Evolutionary conservation across 208 protist genomes (phyloP).

Genomic region (Acanthamoeba polyphaga): DNA sequence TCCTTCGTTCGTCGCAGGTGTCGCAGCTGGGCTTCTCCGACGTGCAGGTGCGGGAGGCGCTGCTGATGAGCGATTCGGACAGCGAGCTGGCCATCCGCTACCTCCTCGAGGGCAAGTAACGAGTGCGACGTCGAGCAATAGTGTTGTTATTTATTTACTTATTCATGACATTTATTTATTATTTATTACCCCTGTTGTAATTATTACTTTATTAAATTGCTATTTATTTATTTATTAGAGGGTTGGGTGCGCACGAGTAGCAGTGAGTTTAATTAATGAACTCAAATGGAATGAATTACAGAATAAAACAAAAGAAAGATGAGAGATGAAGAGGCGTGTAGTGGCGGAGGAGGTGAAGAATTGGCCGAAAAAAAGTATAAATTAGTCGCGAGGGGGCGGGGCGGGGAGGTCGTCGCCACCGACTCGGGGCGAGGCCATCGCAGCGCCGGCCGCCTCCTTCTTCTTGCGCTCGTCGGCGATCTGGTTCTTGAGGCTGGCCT

Average conservation of each 20-base stretch:
- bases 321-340: no score
- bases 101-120: slow-evolving; percentile 43
- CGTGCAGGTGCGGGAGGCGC: slow-evolving; percentile 37
- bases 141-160: background rate
- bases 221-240: no score
- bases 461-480: slow-evolving; percentile 40
- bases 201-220: no score
- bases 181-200: no score
- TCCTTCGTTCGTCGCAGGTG: background rate
- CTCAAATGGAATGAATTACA: no score
- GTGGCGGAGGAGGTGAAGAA: no score
- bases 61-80: slow-evolving; percentile 50
- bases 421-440: background rate
- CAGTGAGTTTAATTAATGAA: no score
- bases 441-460: background rate
- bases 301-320: no score
- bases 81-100: slow-evolving; percentile 65
- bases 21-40: slow-evolving; percentile 66
- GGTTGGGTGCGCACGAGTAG: no score
- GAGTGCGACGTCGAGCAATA: no score
- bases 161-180: no score
- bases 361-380: no score
- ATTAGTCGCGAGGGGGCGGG: background rate
- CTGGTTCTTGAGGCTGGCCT: slow-evolving; percentile 24
- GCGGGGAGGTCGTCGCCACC: background rate